These are phyloP conservation scores for Pisolithus orientalis DNA, from an alignment of 768 basidiomycete genomes.

Conservation along the genomic window DNA sequence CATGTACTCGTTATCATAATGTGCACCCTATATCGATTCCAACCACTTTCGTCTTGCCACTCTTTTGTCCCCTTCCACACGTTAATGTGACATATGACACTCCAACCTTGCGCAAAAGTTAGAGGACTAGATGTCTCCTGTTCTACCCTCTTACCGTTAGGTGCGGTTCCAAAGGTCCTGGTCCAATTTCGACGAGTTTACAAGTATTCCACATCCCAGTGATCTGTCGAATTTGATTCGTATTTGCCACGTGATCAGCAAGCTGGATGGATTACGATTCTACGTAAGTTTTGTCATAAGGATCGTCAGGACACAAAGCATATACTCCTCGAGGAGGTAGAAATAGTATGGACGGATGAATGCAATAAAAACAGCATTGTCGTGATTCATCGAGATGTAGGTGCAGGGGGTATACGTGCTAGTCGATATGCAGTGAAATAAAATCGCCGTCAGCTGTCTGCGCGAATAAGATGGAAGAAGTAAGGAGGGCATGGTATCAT, in stretches of 20 bases:
- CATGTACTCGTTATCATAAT: too few relatives aligned
- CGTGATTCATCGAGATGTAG: background rate
- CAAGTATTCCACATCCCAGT: background rate
- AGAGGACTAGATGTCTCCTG: too few relatives aligned
- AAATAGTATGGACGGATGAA: slow-evolving; percentile 20
- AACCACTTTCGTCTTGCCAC: too few relatives aligned
- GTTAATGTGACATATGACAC: too few relatives aligned
- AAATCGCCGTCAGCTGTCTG: slow-evolving; percentile 10
- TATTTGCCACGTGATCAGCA: background rate
- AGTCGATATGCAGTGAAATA: slow-evolving; percentile 4
- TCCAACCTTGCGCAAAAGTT: too few relatives aligned
- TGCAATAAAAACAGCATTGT: slow-evolving; percentile 4
- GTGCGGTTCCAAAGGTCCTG: too few relatives aligned
- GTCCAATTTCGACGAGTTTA: too few relatives aligned
- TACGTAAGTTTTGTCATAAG: background rate
- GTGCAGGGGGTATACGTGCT: background rate
- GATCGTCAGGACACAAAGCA: slow-evolving; percentile 4
- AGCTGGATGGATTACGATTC: background rate
- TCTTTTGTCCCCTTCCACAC: too few relatives aligned
- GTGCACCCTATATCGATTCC: too few relatives aligned
- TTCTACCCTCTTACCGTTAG: too few relatives aligned
- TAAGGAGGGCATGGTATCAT: slow-evolving; percentile 20
- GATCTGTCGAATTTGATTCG: background rate
- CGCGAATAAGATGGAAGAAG: background rate
- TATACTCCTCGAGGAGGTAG: slow-evolving; percentile 8